Base-by-base conservation (phyloP, 208 protist species). In the Herpetomonas samuelpessoai region DNA sequence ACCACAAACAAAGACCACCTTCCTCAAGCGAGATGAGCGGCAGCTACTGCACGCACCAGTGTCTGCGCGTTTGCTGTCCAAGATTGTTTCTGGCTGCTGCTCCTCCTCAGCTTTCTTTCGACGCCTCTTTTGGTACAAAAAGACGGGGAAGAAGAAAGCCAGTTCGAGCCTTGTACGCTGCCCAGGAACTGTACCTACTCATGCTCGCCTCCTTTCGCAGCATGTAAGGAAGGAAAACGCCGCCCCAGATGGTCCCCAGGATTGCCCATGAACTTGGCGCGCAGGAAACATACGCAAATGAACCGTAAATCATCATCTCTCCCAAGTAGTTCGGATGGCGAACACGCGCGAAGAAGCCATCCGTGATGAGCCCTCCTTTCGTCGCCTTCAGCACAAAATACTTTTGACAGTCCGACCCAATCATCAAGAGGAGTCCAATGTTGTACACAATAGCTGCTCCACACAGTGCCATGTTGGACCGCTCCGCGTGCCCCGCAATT, bases 281-380 rank as follows among this genome's bases (percentile, higher is more conserved):
- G 6, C 59, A 57, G 19, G 89, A 88, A 4, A 93, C 71, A 58
- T 72, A 88, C 2, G 86, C 85, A 68, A 95, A 93, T 0, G 82
- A 79, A 22, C 83, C 83, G 55, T 95, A 95, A 55, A 95, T 88
- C 70, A 95, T 83, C 57, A 93, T 83, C 60, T 95, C 89, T 14
- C 89, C 89, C 12, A 95, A 75, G 49, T 95, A 95, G 45, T 95
- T 95, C 10, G 89, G 89, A 56, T 95, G 86, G 7, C 89, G 64
- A 7, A 87, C 76, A 19, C 72, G 79, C 7, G 79, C 71, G 61
- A 92, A 95, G 46, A 95, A 92, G 27, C 86, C 83, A 54, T 93
- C 71, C 0, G 83, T 95, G 35, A 95, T 92, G 16, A 95, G 78
- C 2, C 79, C 79, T 45, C n/a, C n/a, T 62, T 88, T 78, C 39